Evolutionary conservation across 1,284 basidiomycete genomes (phyloP), one percentile per base, ranked within the genome.

Genomic region (Boletus sp.): DNA sequence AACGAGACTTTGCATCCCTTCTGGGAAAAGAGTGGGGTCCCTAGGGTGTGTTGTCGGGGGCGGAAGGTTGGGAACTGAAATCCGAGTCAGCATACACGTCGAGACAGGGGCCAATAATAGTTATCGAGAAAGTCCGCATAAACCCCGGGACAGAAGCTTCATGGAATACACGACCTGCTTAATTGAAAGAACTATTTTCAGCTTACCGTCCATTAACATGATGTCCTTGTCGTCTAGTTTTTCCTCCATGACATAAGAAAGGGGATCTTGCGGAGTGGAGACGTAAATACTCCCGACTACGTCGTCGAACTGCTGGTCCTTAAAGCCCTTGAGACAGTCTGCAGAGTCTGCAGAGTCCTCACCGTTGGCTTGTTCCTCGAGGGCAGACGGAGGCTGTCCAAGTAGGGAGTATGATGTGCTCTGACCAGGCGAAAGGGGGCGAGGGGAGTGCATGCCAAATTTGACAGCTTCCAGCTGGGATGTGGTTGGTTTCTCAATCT

Each of bases 181-280:
- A 41, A 55, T 42, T 41, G 36, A 48, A 44, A 38, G 20, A 16
- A 35, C 22, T 49, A 49, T 60, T 56, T 43, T 53, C 45, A 13
- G 43, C 61, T 49, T 52, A 80, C 81, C 74, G 38, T 78, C 72
- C 76, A 82, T 80, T 26, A 80, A 59, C 50, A 75, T 57, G 29
- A 68, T 63, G 23, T 72, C 70, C 44, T 74, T 75, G 27, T 77
- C 76, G 44, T 80, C 76, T 9, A 84, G 53, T 46, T 64, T 71
- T 51, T 84, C 83, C 29, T 73, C 69, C 53, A 81, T 58, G 23
- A 85, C 76, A 40, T 72, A 58, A 16, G 39, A 44, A 35, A 65
- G 37, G 19, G 61, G 56, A 41, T 62, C 61, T 36, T 59, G 51
- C 14, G 57, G 48, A 5, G 53, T 49, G 25, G 58, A 65, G 19